Conservation (phyloP, 1,139 yeast genomes). For the Zhuliangozyma parablackwelliae region DNA sequence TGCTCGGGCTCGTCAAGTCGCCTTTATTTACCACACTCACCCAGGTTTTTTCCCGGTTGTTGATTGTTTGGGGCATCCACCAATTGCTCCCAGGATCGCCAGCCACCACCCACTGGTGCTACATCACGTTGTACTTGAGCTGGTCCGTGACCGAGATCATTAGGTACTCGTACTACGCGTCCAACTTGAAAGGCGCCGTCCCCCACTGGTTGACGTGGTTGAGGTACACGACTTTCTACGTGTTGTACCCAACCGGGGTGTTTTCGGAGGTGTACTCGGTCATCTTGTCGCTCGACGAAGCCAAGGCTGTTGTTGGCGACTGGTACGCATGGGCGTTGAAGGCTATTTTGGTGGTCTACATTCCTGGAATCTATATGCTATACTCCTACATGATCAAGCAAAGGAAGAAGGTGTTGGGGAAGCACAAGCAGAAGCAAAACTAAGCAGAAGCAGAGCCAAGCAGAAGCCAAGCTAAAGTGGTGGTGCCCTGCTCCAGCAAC, state of each 20-base stretch:
- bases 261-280: constrained; percentile 74
- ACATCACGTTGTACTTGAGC: constrained; percentile 65
- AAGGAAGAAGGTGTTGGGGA: constrained; percentile 62
- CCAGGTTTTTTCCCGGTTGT: constrained; percentile 81
- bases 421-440: constrained; percentile 5
- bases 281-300: constrained; percentile 62
- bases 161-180: constrained; percentile 81
- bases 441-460: not conserved
- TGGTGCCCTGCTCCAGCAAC: not conserved
- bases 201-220: constrained; percentile 63
- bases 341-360: constrained; percentile 57
- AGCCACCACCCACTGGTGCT: constrained; percentile 58
- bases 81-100: constrained; percentile 65
- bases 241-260: constrained; percentile 89
- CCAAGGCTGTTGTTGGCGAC: constrained; percentile 47
- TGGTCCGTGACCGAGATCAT: constrained; percentile 92
- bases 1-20: constrained; percentile 75
- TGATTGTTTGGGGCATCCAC: constrained; percentile 82
- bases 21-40: constrained; percentile 79
- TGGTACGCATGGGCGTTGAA: constrained; percentile 54
- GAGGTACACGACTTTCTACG: constrained; percentile 78
- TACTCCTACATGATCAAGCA: constrained; percentile 88
- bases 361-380: constrained; percentile 83
- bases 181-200: constrained; percentile 57
- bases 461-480: not conserved